Conservation (phyloP, 768 basidiomycete genomes). For the Pulveroboletus sp. region DNA sequence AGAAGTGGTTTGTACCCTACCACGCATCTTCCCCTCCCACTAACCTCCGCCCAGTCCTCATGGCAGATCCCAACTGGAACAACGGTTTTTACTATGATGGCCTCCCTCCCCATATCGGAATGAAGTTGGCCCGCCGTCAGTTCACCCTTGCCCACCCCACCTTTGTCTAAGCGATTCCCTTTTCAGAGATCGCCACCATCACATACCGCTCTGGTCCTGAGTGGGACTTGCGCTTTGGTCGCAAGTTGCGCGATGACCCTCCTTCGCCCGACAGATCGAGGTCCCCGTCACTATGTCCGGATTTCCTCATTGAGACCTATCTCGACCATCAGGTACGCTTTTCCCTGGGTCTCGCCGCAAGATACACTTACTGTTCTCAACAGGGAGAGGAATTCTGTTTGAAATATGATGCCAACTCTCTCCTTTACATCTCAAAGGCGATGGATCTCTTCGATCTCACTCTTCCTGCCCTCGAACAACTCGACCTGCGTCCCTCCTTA, state of each 20-base stretch:
- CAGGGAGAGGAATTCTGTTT: conserved; percentile 96
- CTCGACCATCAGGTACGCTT: conserved; percentile 79
- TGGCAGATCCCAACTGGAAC: conserved; percentile 99
- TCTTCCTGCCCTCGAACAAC: conserved; percentile 61
- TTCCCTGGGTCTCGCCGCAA: neutral
- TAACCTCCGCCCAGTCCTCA: conserved; percentile 62
- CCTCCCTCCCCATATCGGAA: conserved; percentile 94
- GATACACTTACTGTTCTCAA: conserved; percentile 4
- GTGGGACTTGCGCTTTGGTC: conserved; percentile 97
- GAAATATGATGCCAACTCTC: conserved; percentile 98
- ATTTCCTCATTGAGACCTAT: conserved; percentile 98
- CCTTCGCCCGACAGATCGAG: conserved; percentile 18
- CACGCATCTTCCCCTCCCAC: neutral
- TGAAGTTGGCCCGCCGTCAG: conserved; percentile 96
- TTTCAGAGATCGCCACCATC: conserved; percentile 93
- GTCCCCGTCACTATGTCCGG: conserved; percentile 83
- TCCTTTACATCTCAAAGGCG: conserved; percentile 97
- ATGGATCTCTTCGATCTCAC: conserved; percentile 99
- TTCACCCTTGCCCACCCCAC: conserved; percentile 5
- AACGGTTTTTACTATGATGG: conserved; percentile 96
- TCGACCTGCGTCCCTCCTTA: conserved; percentile 47
- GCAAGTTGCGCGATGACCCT: conserved; percentile 50
- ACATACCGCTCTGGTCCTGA: conserved; percentile 99
- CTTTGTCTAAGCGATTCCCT: neutral
- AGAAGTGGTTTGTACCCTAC: conserved; percentile 66